These are phyloP conservation scores for Moelleriella libera DNA, from an alignment of 2,329 filamentous ascomycete species.

Conservation along the genomic window DNA sequence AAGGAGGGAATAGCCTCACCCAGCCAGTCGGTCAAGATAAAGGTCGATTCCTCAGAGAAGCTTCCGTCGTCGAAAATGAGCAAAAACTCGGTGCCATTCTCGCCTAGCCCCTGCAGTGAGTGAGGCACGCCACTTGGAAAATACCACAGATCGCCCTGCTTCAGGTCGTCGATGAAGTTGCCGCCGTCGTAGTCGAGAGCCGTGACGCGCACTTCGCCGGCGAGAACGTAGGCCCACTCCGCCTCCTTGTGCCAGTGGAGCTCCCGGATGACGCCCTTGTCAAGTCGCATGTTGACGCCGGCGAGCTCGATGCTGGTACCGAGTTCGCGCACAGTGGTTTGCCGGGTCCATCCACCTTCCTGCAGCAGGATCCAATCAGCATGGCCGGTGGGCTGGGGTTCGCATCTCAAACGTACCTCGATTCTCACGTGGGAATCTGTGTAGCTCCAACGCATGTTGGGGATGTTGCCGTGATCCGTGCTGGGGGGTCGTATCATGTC, in stretches of 20 bases:
- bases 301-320: slow-evolving; percentile 56
- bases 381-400: too few relatives aligned
- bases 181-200: slow-evolving; percentile 63
- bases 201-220: slow-evolving; percentile 56
- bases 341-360: slow-evolving; percentile 65
- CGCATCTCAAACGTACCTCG: slow-evolving; percentile 27
- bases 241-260: slow-evolving; percentile 73
- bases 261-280: slow-evolving; percentile 58
- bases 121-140: slow-evolving; percentile 68
- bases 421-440: slow-evolving; percentile 50
- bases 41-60: slow-evolving; percentile 51
- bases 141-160: slow-evolving; percentile 68
- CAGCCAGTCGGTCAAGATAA: slow-evolving; percentile 61
- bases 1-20: slow-evolving; percentile 22
- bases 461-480: slow-evolving; percentile 56
- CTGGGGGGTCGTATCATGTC: slow-evolving; percentile 58
- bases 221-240: slow-evolving; percentile 64
- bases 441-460: slow-evolving; percentile 62
- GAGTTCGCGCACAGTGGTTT: slow-evolving; percentile 55
- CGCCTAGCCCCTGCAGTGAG: slow-evolving; percentile 56
- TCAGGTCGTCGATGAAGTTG: slow-evolving; percentile 63
- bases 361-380: slow-evolving; percentile 13
- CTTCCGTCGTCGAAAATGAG: slow-evolving; percentile 33
- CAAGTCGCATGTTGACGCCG: slow-evolving; percentile 66
- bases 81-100: slow-evolving; percentile 41